A percentile compares a stretch with the other conserved stretches of the same genome.
phyloP scores from a whole-genome alignment of 2,329 filamentous ascomycete genomes.

The Keithomyces neogunnii region DNA sequence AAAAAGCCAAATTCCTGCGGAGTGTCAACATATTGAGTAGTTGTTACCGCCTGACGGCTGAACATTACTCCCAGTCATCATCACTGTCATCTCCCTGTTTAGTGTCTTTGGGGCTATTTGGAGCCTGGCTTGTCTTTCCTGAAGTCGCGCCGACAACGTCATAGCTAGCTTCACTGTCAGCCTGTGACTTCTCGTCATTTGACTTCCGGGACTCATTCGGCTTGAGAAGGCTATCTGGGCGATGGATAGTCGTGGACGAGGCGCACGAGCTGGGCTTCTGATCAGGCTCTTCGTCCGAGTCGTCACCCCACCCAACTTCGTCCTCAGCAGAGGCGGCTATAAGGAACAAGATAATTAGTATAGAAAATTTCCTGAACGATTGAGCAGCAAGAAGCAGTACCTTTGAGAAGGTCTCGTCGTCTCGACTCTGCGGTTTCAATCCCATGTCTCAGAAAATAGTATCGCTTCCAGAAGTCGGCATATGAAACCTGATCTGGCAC shows the following conservation, averaged over 20 bases:
- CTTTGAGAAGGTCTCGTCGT: conserved; percentile 82
- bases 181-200: conserved; percentile 81
- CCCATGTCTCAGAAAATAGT: conserved; percentile 89
- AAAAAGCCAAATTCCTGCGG: conserved; percentile 20
- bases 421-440: conserved; percentile 89
- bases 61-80: conserved; percentile 11
- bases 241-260: conserved; percentile 55
- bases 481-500: conserved; percentile 94
- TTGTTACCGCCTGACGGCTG: neutral
- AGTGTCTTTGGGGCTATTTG: conserved; percentile 53
- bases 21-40: neutral
- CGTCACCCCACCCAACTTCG: conserved; percentile 65
- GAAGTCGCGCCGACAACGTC: conserved; percentile 79
- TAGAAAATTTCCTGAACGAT: neutral
- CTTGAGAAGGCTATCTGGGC: conserved; percentile 45
- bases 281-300: conserved; percentile 45
- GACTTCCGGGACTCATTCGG: conserved; percentile 60
- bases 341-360: conserved; percentile 9
- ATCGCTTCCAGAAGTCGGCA: conserved; percentile 81
- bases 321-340: conserved; percentile 62
- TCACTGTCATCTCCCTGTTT: conserved; percentile 39
- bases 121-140: conserved; percentile 68
- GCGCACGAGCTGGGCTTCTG: conserved; percentile 38
- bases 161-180: conserved; percentile 92
- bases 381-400: conserved; percentile 34